Evolutionary conservation across 2,329 filamentous ascomycete genomes (phyloP), one percentile per base, ranked within the genome.

Genomic region (Alternaria sp.): DNA sequence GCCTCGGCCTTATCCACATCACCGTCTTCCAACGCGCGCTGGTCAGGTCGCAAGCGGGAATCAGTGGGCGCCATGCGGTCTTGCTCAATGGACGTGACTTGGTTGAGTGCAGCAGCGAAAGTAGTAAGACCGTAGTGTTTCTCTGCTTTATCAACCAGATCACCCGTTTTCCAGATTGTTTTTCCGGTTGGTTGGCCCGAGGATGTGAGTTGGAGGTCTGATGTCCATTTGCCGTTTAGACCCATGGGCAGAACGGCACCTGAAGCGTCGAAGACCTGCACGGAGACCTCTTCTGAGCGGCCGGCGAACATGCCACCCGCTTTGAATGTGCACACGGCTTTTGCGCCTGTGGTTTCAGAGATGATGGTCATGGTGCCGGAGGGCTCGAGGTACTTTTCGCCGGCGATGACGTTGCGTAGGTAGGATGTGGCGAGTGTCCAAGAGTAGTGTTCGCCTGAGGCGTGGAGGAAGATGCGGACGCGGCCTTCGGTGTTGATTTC

Each of bases 291-390:
- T 80, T 99, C 96, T 65, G 91, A 91, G 60, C 96, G 89, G 13
- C 96, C 96, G 30, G 95, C 94, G 82, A 98, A 99, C 93, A 99
- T 97, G 68, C 96, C 95, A 76, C 96, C 96, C 59, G 91, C 89
- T 77, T 96, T 96, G 83, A 99, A 99, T 61, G 95, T 93, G 50
- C 93, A 89, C n/a, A 90, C 85, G 1, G 93, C 92, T 77, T 93
- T 94, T 69, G 91, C 89, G 8, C 94, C 93, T 0, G 90, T 93
- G 6, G 87, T 91, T 74, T 99, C 96, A 77, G 95, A 95, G 68
- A 88, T 83, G 32, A 99, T 88, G 23, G 90, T 89, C 92, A 98
- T 96, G 46, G 88, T 93, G 49, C 94, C 94, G 1, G 96, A 93
- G 0, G 96, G 96, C 81, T 99, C 96, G 12, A 98, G 89, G 77